These are phyloP conservation scores for Picochlorum costavermella DNA, from an alignment of 139 green algal species.

Conservation along the genomic window DNA sequence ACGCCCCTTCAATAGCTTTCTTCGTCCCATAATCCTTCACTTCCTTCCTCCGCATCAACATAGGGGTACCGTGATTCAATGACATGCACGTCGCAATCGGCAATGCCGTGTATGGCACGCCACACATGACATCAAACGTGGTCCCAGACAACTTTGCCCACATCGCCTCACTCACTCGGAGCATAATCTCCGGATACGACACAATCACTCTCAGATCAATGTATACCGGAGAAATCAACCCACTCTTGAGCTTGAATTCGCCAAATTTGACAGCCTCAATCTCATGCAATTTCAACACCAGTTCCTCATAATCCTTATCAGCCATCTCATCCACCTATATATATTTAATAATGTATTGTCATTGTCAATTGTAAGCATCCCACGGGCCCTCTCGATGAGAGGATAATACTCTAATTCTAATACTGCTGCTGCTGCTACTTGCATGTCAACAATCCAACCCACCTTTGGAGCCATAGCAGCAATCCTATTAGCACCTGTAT, in stretches of 20 bases:
- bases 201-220: constrained; percentile 98
- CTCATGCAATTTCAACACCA: constrained; percentile 82
- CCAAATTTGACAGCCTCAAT: constrained; percentile 98
- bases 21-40: constrained; percentile 98
- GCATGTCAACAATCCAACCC: too few species aligned
- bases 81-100: constrained; percentile 96
- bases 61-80: constrained; percentile 71
- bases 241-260: constrained; percentile 97
- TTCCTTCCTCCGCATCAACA: constrained; percentile 94
- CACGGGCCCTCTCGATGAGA: too few species aligned
- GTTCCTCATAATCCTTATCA: constrained; percentile 65
- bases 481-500: too few species aligned
- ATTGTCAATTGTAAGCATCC: neutral
- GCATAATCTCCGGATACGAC: constrained; percentile 92
- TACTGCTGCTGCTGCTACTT: too few species aligned
- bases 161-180: constrained; percentile 79
- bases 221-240: constrained; percentile 93
- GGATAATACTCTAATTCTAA: too few species aligned
- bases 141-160: constrained; percentile 55
- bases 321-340: constrained; percentile 40
- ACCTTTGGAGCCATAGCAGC: too few species aligned
- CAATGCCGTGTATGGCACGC: constrained; percentile 98
- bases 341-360: neutral
- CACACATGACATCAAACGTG: constrained; percentile 94
- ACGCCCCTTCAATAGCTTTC: constrained; percentile 97